Evolutionary conservation across 345 rosid genomes (phyloP).

Genomic region (Mallotus nudiflorus): DNA sequence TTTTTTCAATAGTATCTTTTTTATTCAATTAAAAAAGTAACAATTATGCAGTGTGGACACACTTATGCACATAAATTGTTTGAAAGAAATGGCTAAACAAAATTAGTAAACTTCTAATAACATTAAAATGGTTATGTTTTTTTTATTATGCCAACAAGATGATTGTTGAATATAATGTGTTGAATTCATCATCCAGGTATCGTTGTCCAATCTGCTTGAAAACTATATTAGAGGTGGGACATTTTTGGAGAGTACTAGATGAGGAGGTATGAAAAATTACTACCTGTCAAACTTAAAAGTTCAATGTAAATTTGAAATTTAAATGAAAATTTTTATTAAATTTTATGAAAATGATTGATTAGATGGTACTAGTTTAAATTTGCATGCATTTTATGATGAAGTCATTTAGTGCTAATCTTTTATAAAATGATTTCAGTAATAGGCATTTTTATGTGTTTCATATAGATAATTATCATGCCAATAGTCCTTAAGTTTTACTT

Average conservation of each 20-base stretch:
- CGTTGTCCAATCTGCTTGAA: slow-evolving; percentile 76
- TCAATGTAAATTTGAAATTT: background rate
- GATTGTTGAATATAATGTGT: background rate
- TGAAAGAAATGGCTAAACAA: slow-evolving; percentile 41
- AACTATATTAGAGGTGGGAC: slow-evolving; percentile 42
- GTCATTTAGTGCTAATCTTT: background rate
- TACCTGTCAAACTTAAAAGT: background rate
- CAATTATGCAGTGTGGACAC: slow-evolving; percentile 69
- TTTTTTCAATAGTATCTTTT: slow-evolving; percentile 61
- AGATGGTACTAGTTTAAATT: background rate
- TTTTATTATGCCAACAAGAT: background rate
- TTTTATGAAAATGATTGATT: background rate
- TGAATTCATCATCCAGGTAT: slow-evolving; percentile 36
- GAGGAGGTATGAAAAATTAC: slow-evolving; percentile 45
- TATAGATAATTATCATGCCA: background rate
- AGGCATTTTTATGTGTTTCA: background rate
- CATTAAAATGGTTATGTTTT: slow-evolving; percentile 11
- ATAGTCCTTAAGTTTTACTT: background rate
- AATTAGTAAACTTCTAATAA: slow-evolving; percentile 44
- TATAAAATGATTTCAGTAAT: background rate
- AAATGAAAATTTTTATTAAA: background rate
- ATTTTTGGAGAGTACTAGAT: slow-evolving; percentile 47
- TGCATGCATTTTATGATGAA: background rate
- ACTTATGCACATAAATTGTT: slow-evolving; percentile 69
- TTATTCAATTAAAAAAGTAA: slow-evolving; percentile 53